These are phyloP conservation scores for Entomortierella parvispora DNA, from an alignment of 192 early-diverging fungal species.

Conservation along the genomic window DNA sequence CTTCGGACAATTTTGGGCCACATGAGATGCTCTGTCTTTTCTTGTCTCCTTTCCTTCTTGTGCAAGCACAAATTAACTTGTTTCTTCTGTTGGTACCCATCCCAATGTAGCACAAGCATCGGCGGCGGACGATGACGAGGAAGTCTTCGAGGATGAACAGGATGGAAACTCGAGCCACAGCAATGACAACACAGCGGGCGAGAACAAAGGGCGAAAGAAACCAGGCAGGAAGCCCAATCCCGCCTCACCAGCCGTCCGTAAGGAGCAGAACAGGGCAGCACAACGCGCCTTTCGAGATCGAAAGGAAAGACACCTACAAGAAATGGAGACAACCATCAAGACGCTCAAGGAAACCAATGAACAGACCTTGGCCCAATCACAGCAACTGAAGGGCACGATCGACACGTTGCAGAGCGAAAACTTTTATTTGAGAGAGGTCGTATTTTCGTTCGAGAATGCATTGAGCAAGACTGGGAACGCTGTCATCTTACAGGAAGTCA, in stretches of 20 bases:
- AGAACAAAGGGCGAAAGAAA: slow-evolving; percentile 56
- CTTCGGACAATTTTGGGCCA: no score
- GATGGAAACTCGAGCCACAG: background rate
- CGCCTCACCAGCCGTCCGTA: slow-evolving; percentile 64
- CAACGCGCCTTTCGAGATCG: slow-evolving; percentile 91
- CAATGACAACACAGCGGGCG: no score
- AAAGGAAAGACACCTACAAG: slow-evolving; percentile 77
- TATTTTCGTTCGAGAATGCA: slow-evolving; percentile 55
- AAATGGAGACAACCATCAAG: slow-evolving; percentile 77
- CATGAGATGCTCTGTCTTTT: no score
- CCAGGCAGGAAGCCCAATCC: slow-evolving; percentile 69
- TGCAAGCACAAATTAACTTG: no score
- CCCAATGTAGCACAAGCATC: no score
- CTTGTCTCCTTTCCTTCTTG: no score
- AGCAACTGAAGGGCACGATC: slow-evolving; percentile 29
- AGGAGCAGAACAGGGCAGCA: slow-evolving; percentile 88
- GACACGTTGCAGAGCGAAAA: slow-evolving; percentile 54
- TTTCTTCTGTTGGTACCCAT: no score
- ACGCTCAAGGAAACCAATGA: slow-evolving; percentile 66
- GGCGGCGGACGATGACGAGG: background rate
- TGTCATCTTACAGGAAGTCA: slow-evolving; percentile 39
- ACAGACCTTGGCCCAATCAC: slow-evolving; percentile 31
- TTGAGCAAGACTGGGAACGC: slow-evolving; percentile 36
- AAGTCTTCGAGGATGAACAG: slow-evolving; percentile 5
- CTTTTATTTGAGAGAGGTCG: slow-evolving; percentile 55